Conservation (phyloP, 2,329 filamentous ascomycete genomes). For the Penicillium aurantiogriseum region DNA sequence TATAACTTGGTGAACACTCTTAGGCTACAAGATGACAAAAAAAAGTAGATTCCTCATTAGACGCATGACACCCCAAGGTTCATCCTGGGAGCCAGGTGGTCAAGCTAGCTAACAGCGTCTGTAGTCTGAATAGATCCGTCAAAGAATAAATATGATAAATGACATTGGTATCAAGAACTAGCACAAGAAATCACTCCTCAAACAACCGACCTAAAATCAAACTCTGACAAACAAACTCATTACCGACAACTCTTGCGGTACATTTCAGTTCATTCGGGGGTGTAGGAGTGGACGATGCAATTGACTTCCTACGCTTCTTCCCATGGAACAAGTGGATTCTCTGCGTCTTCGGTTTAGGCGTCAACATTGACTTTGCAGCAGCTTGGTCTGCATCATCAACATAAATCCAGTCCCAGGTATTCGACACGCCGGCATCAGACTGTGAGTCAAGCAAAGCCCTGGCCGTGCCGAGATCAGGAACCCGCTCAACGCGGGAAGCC, state of each 20-base stretch:
- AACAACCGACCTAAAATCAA: constrained; percentile 80
- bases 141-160: constrained; percentile 6
- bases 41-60: neutral
- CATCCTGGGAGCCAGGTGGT: neutral
- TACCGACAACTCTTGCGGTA: constrained; percentile 67
- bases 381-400: constrained; percentile 64
- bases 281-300: constrained; percentile 23
- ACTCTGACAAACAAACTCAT: constrained; percentile 90
- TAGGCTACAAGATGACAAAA: too few species aligned
- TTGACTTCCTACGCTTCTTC: constrained; percentile 47
- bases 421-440: constrained; percentile 42
- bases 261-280: constrained; percentile 34
- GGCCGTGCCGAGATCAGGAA: constrained; percentile 65
- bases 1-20: too few species aligned
- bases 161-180: constrained; percentile 21
- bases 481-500: constrained; percentile 64
- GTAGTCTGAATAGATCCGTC: neutral
- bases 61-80: too few species aligned
- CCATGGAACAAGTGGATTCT: constrained; percentile 30
- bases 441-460: constrained; percentile 56
- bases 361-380: constrained; percentile 51
- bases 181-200: constrained; percentile 48
- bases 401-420: constrained; percentile 73
- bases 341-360: constrained; percentile 18
- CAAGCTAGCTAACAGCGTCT: neutral